Evolutionary conservation across 257 asterid genomes (phyloP), one percentile per base, ranked within the genome.

Genomic region (Perilla frutescens): DNA sequence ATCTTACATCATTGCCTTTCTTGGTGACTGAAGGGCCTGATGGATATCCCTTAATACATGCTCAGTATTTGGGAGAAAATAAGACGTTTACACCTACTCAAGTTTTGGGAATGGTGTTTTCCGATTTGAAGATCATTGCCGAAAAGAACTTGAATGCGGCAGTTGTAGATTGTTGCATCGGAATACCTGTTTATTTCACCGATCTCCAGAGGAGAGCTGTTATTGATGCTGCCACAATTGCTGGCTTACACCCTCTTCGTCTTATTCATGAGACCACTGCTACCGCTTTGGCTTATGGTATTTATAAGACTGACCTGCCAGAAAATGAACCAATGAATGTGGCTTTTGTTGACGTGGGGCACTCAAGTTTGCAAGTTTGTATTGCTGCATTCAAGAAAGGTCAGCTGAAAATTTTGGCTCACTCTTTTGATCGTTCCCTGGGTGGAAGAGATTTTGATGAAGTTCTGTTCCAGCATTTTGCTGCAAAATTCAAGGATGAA

Each of bases 381-480:
- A 81, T 92, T 75, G 92, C 88, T 48, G 90, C 87, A 51, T 90
- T 92, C 73, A 92, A 90, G 87, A 92, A 88, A 82, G 98, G 98
- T 62, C 96, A 90, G 72, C 76, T 92, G 83, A 88, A 92, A 81
- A 76, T 92, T 74, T 77, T 90, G 83, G 86, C 94, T 8, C 98
- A 92, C 64, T 86, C 98, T 41, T 92, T 82, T 70, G 98, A 92
- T 62, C 84, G 92, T 64, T 88, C 85, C 43, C 81, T 92, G 29
- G 98, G 98, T 51, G 98, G 96, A 41, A 83, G 98, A 61, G 98
- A 92, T 67, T 92, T 92, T 70, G 98, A 92, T 72, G 98, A 92
- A 76, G 98, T 77, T 32, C 86, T 92, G 13, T 90, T 92, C 84
- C 87, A 86, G 74, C 85, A 92, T 73, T 92, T 92, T 80, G 97